A percentile compares a stretch with the other conserved stretches of the same genome.
Conservation (phyloP, 2,329 filamentous ascomycete species). For the Celoporthe dispersa region DNA sequence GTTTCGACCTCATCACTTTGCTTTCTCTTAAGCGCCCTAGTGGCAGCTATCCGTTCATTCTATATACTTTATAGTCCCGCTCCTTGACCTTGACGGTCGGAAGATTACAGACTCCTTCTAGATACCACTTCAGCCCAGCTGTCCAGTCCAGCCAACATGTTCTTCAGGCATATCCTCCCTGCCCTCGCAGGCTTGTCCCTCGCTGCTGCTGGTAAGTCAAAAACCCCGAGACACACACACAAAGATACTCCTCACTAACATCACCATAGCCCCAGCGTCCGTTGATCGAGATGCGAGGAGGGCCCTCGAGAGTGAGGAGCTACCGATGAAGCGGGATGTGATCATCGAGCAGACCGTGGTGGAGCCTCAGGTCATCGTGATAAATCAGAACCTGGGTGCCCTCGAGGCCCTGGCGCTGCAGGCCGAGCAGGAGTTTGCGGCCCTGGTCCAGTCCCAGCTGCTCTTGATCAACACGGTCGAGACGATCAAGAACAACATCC, state of each 20-base stretch:
- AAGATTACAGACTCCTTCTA: slow-evolving; percentile 9
- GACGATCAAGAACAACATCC: slow-evolving; percentile 49
- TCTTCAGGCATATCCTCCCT: slow-evolving; percentile 34
- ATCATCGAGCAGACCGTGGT: slow-evolving; percentile 42
- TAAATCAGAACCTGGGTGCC: slow-evolving; percentile 43
- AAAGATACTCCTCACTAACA: not conserved
- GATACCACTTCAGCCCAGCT: not conserved
- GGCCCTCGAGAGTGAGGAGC: slow-evolving; percentile 35
- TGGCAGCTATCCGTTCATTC: slow-evolving; percentile 27
- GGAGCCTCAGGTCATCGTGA: slow-evolving; percentile 38
- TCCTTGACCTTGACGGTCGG: slow-evolving; percentile 23
- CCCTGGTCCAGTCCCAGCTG: slow-evolving; percentile 43
- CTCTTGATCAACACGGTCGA: slow-evolving; percentile 43
- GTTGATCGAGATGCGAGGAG: slow-evolving; percentile 31
- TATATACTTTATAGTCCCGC: slow-evolving; percentile 13
- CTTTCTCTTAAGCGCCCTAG: slow-evolving; percentile 26
- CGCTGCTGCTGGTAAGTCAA: slow-evolving; percentile 36
- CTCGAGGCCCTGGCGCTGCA: slow-evolving; percentile 40
- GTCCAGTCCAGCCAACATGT: slow-evolving; percentile 33
- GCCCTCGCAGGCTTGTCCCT: slow-evolving; percentile 38
- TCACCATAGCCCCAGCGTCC: slow-evolving; percentile 12
- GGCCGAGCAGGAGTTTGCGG: slow-evolving; percentile 44
- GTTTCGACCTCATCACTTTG: not conserved
- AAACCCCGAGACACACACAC: not conserved
- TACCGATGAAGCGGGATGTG: slow-evolving; percentile 35